phyloP scores from a whole-genome alignment of 73 alveolate species.

The Loxodes magnus region DNA sequence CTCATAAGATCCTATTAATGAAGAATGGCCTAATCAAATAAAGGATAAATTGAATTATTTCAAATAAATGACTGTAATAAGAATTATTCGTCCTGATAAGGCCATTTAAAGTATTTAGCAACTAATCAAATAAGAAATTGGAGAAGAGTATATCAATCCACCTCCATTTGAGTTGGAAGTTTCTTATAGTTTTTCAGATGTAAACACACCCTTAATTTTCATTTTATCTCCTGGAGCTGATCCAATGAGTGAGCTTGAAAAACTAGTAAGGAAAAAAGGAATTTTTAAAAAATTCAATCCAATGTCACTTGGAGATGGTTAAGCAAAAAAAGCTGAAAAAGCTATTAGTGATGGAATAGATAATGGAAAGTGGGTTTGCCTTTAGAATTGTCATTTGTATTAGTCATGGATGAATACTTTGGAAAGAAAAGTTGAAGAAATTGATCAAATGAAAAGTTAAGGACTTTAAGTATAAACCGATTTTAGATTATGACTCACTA shows the following conservation, averaged over 20 bases:
- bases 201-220: constrained; percentile 94
- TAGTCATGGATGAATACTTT: constrained; percentile 93
- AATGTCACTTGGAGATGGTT: constrained; percentile 77
- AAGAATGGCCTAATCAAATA: constrained; percentile 86
- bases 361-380: constrained; percentile 94
- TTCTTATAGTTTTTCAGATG: constrained; percentile 79
- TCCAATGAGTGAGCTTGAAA: constrained; percentile 97
- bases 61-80: constrained; percentile 82
- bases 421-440: constrained; percentile 63
- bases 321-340: constrained; percentile 68
- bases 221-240: constrained; percentile 97
- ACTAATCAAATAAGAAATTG: constrained; percentile 74
- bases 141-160: constrained; percentile 87
- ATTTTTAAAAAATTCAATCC: constrained; percentile 59
- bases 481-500: constrained; percentile 93
- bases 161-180: constrained; percentile 88
- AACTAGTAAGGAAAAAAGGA: constrained; percentile 83
- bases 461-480: constrained; percentile 23
- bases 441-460: no score
- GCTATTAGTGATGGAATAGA: constrained; percentile 57
- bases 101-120: constrained; percentile 70
- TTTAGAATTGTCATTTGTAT: constrained; percentile 98
- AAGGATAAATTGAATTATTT: constrained; percentile 63
- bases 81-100: constrained; percentile 92
- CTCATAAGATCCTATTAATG: constrained; percentile 79